Evolutionary conservation across 345 rosid genomes (phyloP).

Genomic region (Ceriops tagal): DNA sequence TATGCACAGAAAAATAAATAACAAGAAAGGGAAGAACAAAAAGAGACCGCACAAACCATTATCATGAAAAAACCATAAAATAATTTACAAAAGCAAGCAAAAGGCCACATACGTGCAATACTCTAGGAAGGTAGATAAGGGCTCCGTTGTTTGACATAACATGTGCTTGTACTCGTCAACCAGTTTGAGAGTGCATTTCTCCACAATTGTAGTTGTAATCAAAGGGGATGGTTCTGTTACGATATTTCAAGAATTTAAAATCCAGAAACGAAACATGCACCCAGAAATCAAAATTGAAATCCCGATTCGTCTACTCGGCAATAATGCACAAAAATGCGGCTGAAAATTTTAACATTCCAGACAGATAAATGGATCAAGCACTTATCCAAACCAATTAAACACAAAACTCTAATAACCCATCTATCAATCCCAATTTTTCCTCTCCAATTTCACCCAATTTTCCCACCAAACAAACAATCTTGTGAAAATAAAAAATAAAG

Average conservation of each 20-base stretch:
- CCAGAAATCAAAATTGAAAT: neutral
- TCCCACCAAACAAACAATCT: neutral
- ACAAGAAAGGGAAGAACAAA: neutral
- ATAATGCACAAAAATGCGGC: too few species aligned
- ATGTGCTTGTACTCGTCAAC: constrained; percentile 97
- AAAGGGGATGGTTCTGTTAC: constrained; percentile 90
- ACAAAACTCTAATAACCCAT: too few species aligned
- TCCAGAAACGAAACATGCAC: neutral
- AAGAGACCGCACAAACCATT: too few species aligned
- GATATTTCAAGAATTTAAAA: neutral
- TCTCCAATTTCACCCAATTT: neutral
- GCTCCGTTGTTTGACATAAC: constrained; percentile 96
- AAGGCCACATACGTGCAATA: constrained; percentile 67
- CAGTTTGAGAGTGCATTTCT: constrained; percentile 92
- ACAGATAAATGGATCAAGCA: too few species aligned
- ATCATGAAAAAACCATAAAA: too few species aligned
- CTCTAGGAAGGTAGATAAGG: constrained; percentile 88
- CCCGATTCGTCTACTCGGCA: too few species aligned
- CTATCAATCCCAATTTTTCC: too few species aligned
- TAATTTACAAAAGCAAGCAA: too few species aligned
- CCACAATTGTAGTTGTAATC: constrained; percentile 96
- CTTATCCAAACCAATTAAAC: too few species aligned
- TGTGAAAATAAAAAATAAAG: too few species aligned
- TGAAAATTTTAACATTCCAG: too few species aligned
- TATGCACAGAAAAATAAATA: neutral